Evolutionary conservation across 2,329 filamentous ascomycete species (phyloP).

Genomic region (Thelonectria discophora): DNA sequence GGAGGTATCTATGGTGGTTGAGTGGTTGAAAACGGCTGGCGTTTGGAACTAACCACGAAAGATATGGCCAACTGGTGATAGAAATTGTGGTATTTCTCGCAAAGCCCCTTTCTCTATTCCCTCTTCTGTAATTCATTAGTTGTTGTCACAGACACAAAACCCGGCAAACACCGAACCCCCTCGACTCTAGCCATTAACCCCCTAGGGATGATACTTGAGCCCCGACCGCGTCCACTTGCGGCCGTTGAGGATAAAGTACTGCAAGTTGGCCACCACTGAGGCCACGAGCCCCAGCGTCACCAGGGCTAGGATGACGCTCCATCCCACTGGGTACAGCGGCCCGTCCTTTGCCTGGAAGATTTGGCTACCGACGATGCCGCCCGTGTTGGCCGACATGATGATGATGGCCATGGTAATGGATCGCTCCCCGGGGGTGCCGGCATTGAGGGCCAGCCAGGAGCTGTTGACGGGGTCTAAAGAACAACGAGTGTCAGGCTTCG

Average conservation of each 20-base stretch:
- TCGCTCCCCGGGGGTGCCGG: conserved; percentile 41
- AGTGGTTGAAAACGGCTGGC: too few species aligned
- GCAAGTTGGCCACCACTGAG: conserved; percentile 34
- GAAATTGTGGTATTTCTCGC: too few species aligned
- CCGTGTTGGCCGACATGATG: conserved; percentile 46
- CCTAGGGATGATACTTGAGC: conserved; percentile 29
- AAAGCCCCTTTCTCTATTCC: too few species aligned
- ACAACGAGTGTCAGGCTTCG: conserved; percentile 1
- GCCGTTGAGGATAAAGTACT: conserved; percentile 53
- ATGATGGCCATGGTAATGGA: conserved; percentile 47
- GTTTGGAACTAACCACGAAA: too few species aligned
- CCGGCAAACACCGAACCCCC: too few species aligned
- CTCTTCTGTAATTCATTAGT: too few species aligned
- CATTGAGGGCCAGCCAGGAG: conserved; percentile 45
- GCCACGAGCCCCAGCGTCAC: conserved; percentile 36
- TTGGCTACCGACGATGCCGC: conserved; percentile 44
- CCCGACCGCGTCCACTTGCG: conserved; percentile 26
- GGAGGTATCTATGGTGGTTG: too few species aligned
- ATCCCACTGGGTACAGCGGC: conserved; percentile 43
- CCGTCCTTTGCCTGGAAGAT: conserved; percentile 44
- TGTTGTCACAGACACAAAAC: too few species aligned
- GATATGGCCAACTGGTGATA: too few species aligned
- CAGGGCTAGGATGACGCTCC: conserved; percentile 40
- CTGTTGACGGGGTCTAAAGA: conserved; percentile 40
- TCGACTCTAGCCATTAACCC: too few species aligned